phyloP scores from a whole-genome alignment of 495 filamentous ascomycete species.

The Platismatia glauca region DNA sequence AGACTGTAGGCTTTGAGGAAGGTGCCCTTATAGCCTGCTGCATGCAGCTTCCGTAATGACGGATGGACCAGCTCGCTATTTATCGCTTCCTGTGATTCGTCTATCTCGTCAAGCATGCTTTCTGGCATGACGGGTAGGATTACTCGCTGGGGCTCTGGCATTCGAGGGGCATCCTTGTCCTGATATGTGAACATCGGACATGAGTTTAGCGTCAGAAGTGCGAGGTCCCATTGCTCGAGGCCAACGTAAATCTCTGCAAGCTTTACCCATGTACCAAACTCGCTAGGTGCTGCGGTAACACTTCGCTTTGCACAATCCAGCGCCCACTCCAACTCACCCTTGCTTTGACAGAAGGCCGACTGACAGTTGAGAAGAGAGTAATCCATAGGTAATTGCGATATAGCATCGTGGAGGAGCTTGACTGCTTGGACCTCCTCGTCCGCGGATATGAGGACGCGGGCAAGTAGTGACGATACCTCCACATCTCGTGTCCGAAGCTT shows the following conservation, averaged over 20 bases:
- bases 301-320: constrained; percentile 88
- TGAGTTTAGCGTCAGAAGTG: constrained; percentile 92
- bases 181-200: constrained; percentile 99
- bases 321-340: constrained; percentile 77
- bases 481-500: constrained; percentile 85
- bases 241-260: constrained; percentile 86
- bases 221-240: constrained; percentile 87
- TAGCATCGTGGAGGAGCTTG: constrained; percentile 72
- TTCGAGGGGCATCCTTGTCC: constrained; percentile 88
- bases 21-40: constrained; percentile 81
- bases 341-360: constrained; percentile 82
- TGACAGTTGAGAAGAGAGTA: constrained; percentile 90
- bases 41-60: constrained; percentile 76
- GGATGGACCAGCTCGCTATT: constrained; percentile 77
- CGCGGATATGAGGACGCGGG: constrained; percentile 80
- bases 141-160: constrained; percentile 83
- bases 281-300: constrained; percentile 88
- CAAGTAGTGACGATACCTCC: constrained; percentile 86
- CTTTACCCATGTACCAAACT: constrained; percentile 94
- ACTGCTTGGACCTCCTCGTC: constrained; percentile 96
- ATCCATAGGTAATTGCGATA: constrained; percentile 91
- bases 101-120: constrained; percentile 90
- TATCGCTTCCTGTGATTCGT: constrained; percentile 68
- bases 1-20: constrained; percentile 92
- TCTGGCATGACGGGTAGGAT: constrained; percentile 80